A percentile compares a stretch with the other conserved stretches of the same genome.
Evolutionary conservation across 805 yeast species (phyloP).

Genomic region (Kluyveromyces lactis): DNA sequence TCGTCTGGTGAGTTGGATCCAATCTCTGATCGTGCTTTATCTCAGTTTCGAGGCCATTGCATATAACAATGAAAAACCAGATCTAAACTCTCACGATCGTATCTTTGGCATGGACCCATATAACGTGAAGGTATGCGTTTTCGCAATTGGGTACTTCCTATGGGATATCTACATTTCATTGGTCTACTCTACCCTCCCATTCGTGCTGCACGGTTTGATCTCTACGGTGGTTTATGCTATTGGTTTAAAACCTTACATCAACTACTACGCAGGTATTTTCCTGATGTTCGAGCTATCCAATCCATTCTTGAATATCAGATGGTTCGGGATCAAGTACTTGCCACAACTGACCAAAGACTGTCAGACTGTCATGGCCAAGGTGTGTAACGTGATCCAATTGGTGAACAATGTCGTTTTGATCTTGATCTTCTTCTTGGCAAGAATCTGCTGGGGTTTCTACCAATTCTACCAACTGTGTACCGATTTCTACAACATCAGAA

Average conservation of each 20-base stretch:
- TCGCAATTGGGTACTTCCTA: constrained; percentile 68
- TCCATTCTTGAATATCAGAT: constrained; percentile 81
- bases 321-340: constrained; percentile 50
- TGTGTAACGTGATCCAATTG: constrained; percentile 52
- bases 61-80: constrained; percentile 10
- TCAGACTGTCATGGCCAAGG: constrained; percentile 5
- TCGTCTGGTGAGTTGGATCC: constrained; percentile 82
- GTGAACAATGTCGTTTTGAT: constrained; percentile 42
- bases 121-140: constrained; percentile 24
- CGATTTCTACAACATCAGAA: constrained; percentile 38
- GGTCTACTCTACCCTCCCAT: constrained; percentile 51
- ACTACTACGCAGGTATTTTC: constrained; percentile 72
- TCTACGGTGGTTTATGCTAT: constrained; percentile 65
- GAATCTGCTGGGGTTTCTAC: constrained; percentile 78
- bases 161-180: constrained; percentile 75
- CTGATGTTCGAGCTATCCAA: constrained; percentile 78
- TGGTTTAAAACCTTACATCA: constrained; percentile 60
- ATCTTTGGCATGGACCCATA: constrained; percentile 19
- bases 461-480: constrained; percentile 44
- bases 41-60: constrained; percentile 24
- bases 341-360: constrained; percentile 11
- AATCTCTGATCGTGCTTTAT: constrained; percentile 57
- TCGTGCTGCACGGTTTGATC: constrained; percentile 62
- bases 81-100: constrained; percentile 17
- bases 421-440: constrained; percentile 54